phyloP scores from a whole-genome alignment of 192 early-diverging fungal genomes.

The Entophlyctis helioformis region DNA sequence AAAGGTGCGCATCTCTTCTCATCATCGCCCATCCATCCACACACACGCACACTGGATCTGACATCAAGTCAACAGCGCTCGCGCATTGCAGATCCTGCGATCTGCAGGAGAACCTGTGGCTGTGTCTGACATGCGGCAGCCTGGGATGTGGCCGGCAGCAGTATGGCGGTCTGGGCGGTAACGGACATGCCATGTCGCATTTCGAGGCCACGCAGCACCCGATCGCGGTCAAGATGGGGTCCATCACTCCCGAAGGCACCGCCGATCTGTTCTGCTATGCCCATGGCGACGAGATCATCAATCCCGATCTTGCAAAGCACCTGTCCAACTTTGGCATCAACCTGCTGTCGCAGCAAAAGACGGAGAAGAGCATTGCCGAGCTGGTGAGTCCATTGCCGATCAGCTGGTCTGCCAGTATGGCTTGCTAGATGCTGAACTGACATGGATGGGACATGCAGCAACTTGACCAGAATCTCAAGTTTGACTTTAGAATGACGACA shows the following conservation, averaged over 20 bases:
- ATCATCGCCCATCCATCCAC: too few relatives aligned
- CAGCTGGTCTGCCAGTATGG: too few relatives aligned
- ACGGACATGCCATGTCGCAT: conserved; percentile 83
- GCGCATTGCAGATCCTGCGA: conserved; percentile 77
- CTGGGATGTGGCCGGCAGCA: conserved; percentile 91
- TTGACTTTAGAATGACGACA: conserved; percentile 96
- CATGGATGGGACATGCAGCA: conserved; percentile 51
- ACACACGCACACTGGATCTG: too few relatives aligned
- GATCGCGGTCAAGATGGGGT: conserved; percentile 84
- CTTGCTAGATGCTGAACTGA: too few relatives aligned
- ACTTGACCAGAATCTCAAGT: conserved; percentile 91
- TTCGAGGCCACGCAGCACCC: conserved; percentile 69
- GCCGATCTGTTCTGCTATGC: conserved; percentile 81
- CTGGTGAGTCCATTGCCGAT: conserved; percentile 51
- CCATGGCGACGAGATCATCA: conserved; percentile 71
- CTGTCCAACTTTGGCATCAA: conserved; percentile 83
- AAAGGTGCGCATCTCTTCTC: too few relatives aligned
- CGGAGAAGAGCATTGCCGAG: conserved; percentile 83
- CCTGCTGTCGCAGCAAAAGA: conserved; percentile 70
- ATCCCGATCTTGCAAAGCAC: conserved; percentile 67
- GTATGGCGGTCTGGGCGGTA: conserved; percentile 84
- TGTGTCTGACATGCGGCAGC: conserved; percentile 87
- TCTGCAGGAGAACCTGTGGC: conserved; percentile 86
- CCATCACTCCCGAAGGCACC: conserved; percentile 93
- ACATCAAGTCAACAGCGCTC: too few relatives aligned